These are phyloP conservation scores for Hamamelis virginiana DNA, from an alignment of 164 flowering plant genomes.

Conservation along the genomic window DNA sequence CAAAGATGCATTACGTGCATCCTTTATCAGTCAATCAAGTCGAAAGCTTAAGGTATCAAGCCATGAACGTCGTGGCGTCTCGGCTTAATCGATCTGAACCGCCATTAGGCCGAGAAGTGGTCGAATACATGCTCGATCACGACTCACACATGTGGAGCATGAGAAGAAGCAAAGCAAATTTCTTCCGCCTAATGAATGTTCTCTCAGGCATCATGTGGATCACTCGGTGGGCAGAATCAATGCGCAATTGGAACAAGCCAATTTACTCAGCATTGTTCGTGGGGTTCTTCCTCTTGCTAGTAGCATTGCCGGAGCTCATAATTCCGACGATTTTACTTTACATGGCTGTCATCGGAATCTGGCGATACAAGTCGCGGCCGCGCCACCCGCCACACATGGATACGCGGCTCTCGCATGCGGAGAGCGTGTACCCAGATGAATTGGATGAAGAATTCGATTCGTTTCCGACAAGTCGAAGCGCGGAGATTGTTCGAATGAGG, in stretches of 20 bases:
- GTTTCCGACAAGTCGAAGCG: constrained; percentile 51
- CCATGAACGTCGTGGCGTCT: constrained; percentile 48
- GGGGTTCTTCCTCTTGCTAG: constrained; percentile 32
- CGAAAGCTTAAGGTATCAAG: constrained; percentile 53
- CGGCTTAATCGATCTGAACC: constrained; percentile 61
- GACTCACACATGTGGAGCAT: constrained; percentile 76
- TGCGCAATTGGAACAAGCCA: constrained; percentile 52
- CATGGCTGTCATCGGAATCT: constrained; percentile 43
- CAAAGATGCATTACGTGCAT: constrained; percentile 62
- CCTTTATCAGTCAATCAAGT: constrained; percentile 51
- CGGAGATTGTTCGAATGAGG: constrained; percentile 55
- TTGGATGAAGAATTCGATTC: constrained; percentile 70
- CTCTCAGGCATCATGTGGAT: constrained; percentile 38
- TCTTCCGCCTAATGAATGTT: constrained; percentile 47
- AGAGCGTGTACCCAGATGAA: constrained; percentile 53
- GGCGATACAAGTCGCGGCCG: constrained; percentile 48
- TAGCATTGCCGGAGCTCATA: constrained; percentile 51
- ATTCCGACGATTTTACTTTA: constrained; percentile 40
- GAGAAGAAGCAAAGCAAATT: constrained; percentile 71
- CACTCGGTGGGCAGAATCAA: constrained; percentile 31
- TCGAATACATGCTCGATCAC: constrained; percentile 70
- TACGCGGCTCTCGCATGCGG: constrained; percentile 54
- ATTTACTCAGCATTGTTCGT: constrained; percentile 37
- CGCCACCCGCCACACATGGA: constrained; percentile 69
- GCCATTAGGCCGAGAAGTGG: constrained; percentile 58